Evolutionary conservation across 1,284 basidiomycete genomes (phyloP).

Genomic region (Trichosporon faecale): DNA sequence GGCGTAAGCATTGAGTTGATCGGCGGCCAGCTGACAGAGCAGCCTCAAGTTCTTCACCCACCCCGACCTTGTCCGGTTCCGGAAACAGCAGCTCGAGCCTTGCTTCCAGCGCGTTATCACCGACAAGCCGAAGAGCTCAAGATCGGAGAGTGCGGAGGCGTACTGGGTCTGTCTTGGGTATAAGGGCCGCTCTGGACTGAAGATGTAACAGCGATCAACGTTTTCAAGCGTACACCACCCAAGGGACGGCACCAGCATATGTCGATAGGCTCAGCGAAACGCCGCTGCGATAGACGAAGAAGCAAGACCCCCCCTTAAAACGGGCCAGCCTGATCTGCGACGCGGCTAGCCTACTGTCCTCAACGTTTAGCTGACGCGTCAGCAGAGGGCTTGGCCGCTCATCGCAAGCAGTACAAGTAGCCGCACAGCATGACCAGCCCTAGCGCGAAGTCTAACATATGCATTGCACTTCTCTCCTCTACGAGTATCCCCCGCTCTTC

Average conservation of each 20-base stretch:
- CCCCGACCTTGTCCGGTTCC: conserved; percentile 47
- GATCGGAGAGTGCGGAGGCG: conserved; percentile 49
- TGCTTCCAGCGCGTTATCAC: conserved; percentile 43
- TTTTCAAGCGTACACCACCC: background rate
- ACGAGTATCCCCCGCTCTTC: conserved; percentile 21
- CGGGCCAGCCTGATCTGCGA: too few relatives aligned
- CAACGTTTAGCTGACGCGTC: too few relatives aligned
- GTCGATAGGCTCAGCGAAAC: too few relatives aligned
- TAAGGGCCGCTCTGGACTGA: conserved; percentile 29
- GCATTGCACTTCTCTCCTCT: background rate
- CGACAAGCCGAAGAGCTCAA: conserved; percentile 49
- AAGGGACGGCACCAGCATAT: too few relatives aligned
- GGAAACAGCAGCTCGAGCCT: conserved; percentile 38
- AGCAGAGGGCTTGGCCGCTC: too few relatives aligned
- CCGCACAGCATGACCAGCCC: background rate
- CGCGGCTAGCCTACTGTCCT: too few relatives aligned
- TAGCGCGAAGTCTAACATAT: background rate
- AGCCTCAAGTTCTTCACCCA: conserved; percentile 51
- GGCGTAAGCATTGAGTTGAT: conserved; percentile 35
- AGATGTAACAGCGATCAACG: background rate
- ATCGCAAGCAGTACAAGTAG: background rate
- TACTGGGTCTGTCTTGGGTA: conserved; percentile 52
- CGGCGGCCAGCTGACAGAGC: background rate
- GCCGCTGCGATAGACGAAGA: too few relatives aligned
- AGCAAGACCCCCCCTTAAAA: too few relatives aligned